phyloP scores from a whole-genome alignment of 1,139 yeast genomes.

The Pichia sp. region DNA sequence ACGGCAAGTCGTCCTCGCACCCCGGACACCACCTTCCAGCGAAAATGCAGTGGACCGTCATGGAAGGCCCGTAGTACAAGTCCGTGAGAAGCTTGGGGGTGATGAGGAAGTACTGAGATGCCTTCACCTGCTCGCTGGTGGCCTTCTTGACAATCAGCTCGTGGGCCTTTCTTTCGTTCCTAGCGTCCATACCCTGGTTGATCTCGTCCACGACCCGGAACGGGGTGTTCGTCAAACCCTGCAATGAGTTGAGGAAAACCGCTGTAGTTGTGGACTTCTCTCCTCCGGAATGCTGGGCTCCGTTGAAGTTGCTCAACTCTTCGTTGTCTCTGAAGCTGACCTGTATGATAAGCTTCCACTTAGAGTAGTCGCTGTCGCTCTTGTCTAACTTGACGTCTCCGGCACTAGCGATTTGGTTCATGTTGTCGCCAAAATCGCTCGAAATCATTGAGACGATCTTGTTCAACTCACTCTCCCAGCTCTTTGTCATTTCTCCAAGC shows the following conservation, averaged over 20 bases:
- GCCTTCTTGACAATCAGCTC: conserved; percentile 82
- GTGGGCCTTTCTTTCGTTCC: conserved; percentile 85
- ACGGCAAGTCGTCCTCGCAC: conserved; percentile 11
- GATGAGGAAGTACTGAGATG: conserved; percentile 77
- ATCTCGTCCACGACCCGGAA: conserved; percentile 96
- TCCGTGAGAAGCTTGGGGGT: conserved; percentile 88
- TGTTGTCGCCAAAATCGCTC: conserved; percentile 57
- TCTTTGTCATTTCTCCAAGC: conserved; percentile 38
- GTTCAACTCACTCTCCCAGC: conserved; percentile 60
- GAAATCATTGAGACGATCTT: conserved; percentile 52
- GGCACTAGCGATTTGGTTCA: conserved; percentile 73
- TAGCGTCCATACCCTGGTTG: conserved; percentile 98
- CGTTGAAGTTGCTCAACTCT: conserved; percentile 63
- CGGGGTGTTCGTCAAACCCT: conserved; percentile 84
- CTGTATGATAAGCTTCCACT: conserved; percentile 81
- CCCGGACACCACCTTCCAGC: conserved; percentile 45
- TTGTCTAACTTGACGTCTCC: conserved; percentile 68
- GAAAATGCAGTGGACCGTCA: conserved; percentile 86
- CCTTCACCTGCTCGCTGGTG: conserved; percentile 43
- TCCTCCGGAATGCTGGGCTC: conserved; percentile 94
- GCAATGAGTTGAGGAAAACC: conserved; percentile 83
- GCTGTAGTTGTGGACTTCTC: conserved; percentile 96
- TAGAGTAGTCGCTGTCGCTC: conserved; percentile 49
- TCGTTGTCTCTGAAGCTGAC: conserved; percentile 83
- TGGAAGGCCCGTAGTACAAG: conserved; percentile 69